Base-by-base conservation (phyloP, 306 rosid species). In the Begonia fuchsioides region DNA sequence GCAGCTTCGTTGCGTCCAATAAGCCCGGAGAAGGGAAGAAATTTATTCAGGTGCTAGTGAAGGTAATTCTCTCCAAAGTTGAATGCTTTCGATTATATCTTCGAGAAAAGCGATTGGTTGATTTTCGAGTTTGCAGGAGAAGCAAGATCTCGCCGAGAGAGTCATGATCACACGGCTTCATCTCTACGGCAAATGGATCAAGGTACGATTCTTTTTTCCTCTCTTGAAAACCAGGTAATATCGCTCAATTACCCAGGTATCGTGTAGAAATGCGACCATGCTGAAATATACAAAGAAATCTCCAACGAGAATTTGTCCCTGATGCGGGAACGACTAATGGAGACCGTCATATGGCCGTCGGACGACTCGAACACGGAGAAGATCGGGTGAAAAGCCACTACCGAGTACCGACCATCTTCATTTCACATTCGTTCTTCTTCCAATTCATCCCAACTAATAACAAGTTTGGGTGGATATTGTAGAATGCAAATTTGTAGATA, bases 261-360 rank as follows among this genome's bases (percentile, higher is more conserved):
- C 46, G 50, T 64, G 76, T 77, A 90, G 98, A 85, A 81, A 81
- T 90, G 98, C 50, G 56, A 90, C 47, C 98, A 90, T 71, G 92
- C 95, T 15, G 94, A 75, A 65, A 81, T 90, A 61, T 90, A 90
- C 50, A 62, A 90, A 77, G 73, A 71, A 59, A 90, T 90, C 15
- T 81, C 95, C 1, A 73, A 85, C 53, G 81, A 85, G 68, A 90
- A 85, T 67, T 63, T 90, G 79, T 92, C 76, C 57, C 61, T 90
- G 70, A 85, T 90, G 95, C 87, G 95, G 55, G 98, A 90, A 63
- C 63, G 98, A 57, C 92, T 90, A 39, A 71, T 73, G 41, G 85
- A 90, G 68, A 90, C 98, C n/a, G 95, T 90, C 50, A 85, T 81
- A 75, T 90, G 98, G 98, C 98, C 98, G 3, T 81, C 95, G 2